A percentile compares a stretch with the other conserved stretches of the same genome.
Evolutionary conservation across 225 moss, liverwort and hornwort species (phyloP).

Genomic region (Rhytidiadelphus loreus): DNA sequence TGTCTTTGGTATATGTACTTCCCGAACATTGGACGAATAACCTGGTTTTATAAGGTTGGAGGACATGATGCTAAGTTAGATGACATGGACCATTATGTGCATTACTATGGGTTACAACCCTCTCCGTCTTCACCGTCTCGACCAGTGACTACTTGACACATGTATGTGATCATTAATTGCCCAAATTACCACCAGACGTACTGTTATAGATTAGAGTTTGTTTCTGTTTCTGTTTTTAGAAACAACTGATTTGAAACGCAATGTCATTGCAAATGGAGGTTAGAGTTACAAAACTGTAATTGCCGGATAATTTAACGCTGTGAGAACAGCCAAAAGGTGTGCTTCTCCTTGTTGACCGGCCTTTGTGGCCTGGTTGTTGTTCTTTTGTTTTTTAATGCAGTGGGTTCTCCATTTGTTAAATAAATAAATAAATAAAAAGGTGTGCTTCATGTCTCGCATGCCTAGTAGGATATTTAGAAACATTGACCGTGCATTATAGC

Average conservation of each 20-base stretch:
- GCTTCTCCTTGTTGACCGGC: too few relatives aligned
- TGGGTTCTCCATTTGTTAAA: too few relatives aligned
- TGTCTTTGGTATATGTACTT: not conserved
- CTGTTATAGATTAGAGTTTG: not conserved
- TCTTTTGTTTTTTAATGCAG: too few relatives aligned
- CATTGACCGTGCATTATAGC: not conserved
- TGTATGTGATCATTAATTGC: not conserved
- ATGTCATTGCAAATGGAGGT: too few relatives aligned
- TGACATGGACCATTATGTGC: not conserved
- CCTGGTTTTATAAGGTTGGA: not conserved
- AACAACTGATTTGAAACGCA: too few relatives aligned
- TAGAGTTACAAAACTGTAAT: not conserved
- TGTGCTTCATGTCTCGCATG: not conserved
- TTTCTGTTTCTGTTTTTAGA: too few relatives aligned
- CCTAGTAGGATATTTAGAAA: not conserved
- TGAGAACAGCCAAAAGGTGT: not conserved
- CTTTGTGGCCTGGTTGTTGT: too few relatives aligned
- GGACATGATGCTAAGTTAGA: not conserved
- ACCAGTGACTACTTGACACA: not conserved
- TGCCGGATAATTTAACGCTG: not conserved
- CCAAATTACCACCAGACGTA: not conserved
- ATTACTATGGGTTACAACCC: not conserved
- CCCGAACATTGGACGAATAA: too few relatives aligned
- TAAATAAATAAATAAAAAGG: too few relatives aligned
- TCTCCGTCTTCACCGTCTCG: not conserved